phyloP scores from a whole-genome alignment of 2,329 filamentous ascomycete species.

The Trichocomaceae sp. region DNA sequence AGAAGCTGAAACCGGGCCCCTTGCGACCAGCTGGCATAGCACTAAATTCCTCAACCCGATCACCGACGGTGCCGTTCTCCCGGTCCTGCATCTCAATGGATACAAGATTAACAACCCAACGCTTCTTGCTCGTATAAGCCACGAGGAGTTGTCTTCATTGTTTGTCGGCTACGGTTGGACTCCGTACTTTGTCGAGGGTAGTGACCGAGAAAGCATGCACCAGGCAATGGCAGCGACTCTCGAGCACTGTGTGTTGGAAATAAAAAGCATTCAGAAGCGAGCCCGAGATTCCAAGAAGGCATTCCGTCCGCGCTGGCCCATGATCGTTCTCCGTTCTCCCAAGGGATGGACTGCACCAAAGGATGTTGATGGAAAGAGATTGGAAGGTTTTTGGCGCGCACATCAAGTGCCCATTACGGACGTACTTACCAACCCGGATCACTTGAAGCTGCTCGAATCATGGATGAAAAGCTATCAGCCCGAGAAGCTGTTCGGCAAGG shows the following conservation, averaged over 20 bases:
- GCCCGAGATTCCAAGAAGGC: slow-evolving; percentile 64
- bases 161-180: slow-evolving; percentile 72
- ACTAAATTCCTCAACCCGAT: slow-evolving; percentile 77
- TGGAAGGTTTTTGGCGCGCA: slow-evolving; percentile 71
- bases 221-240: slow-evolving; percentile 74
- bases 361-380: slow-evolving; percentile 62
- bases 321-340: slow-evolving; percentile 69
- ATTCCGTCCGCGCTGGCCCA: slow-evolving; percentile 67
- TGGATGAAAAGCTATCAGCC: slow-evolving; percentile 76
- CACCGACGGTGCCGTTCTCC: slow-evolving; percentile 68
- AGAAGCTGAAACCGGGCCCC: slow-evolving; percentile 71
- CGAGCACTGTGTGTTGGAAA: slow-evolving; percentile 65
- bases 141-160: slow-evolving; percentile 63
- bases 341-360: slow-evolving; percentile 76
- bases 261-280: slow-evolving; percentile 62
- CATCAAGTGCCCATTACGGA: slow-evolving; percentile 73
- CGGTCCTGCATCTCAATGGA: slow-evolving; percentile 71
- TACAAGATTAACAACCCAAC: slow-evolving; percentile 84
- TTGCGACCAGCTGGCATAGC: slow-evolving; percentile 75
- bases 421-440: slow-evolving; percentile 57
- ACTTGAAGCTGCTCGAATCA: slow-evolving; percentile 62
- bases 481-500: slow-evolving; percentile 60
- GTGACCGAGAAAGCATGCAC: slow-evolving; percentile 67
- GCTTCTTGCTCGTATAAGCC: slow-evolving; percentile 64
- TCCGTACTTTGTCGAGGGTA: slow-evolving; percentile 73